These are phyloP conservation scores for Amoebophrya sp. DNA, from an alignment of 169 alveolate species.

Conservation along the genomic window DNA sequence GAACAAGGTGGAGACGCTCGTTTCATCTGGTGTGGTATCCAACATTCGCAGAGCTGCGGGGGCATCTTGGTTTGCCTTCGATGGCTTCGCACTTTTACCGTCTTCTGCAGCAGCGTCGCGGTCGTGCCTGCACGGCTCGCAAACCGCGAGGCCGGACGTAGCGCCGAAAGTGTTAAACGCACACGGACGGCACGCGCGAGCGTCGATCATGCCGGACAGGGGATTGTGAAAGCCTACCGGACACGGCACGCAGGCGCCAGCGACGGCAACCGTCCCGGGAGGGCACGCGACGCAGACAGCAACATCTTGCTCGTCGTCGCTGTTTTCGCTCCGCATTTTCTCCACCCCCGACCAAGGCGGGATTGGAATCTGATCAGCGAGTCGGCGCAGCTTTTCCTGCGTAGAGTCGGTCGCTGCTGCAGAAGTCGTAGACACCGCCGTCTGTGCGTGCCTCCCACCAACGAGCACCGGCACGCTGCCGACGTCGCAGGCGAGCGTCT, in stretches of 20 bases:
- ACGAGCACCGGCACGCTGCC: not conserved
- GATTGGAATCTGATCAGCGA: not conserved
- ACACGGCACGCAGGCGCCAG: not conserved
- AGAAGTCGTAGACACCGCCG: not conserved
- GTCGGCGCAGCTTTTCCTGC: not conserved
- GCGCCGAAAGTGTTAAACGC: not conserved
- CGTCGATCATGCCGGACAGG: not conserved
- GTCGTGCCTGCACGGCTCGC: not conserved
- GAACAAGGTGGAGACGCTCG: too few relatives aligned
- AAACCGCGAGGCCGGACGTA: not conserved
- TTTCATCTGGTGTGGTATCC: too few relatives aligned
- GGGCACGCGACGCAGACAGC: not conserved
- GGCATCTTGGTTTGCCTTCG: too few relatives aligned
- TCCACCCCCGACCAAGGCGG: not conserved
- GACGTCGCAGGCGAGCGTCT: not conserved
- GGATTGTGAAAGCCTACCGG: not conserved
- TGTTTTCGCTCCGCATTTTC: too few relatives aligned
- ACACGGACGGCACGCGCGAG: not conserved
- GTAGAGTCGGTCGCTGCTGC: not conserved
- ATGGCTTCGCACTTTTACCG: too few relatives aligned
- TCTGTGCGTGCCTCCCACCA: not conserved
- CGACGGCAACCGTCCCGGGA: too few relatives aligned
- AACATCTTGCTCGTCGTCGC: too few relatives aligned
- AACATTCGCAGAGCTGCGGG: too few relatives aligned
- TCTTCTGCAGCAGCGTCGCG: too few relatives aligned